Evolutionary conservation across 495 filamentous ascomycete species (phyloP), one percentile per base, ranked within the genome.

Genomic region (Penicillium fimorum): DNA sequence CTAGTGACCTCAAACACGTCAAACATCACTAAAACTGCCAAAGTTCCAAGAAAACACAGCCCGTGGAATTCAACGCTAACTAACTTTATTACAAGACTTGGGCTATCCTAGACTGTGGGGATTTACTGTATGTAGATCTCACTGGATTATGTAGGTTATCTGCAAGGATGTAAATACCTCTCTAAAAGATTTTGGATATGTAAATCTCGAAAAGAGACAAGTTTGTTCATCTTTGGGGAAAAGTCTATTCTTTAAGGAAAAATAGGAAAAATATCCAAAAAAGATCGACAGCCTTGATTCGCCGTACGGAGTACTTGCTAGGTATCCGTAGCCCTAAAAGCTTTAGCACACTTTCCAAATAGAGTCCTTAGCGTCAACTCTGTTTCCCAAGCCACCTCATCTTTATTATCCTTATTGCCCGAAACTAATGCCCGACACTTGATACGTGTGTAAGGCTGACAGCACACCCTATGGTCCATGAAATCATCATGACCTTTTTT

Each of bases 321-420:
- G 5, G 32, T 11, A 15, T 37, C n/a, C n/a, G n/a, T 24, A 29
- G 25, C 41, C 42, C 22, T 44, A 25, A n/a, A 25, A n/a, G 33
- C 20, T 40, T 15, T 22, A 15, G 15, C 20, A 45, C 35, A n/a
- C 29, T 33, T 52, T 25, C 18, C 30, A 32, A 44, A 60, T 58
- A 60, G 52, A 60, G 55, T 59, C 54, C 18, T 44, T 66, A 66
- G 63, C 60, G 57, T 63, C 50, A 66, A 66, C 63, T 52, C 50
- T 59, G 53, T 59, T 62, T 38, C n/a, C 33, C 17, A 56, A 59
- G 59, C 62, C 59, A 58, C 58, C 24, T n/a, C 18, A 27, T 48
- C 25, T 13, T 37, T 35, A 13, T 13, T 24, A 53, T 35, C 37
- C 40, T 37, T 35, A 53, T 53, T 33, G 20, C 40, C 50, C 38